These are phyloP conservation scores for Stevia rebaudiana DNA, from an alignment of 140 eudicot species.

Conservation along the genomic window DNA sequence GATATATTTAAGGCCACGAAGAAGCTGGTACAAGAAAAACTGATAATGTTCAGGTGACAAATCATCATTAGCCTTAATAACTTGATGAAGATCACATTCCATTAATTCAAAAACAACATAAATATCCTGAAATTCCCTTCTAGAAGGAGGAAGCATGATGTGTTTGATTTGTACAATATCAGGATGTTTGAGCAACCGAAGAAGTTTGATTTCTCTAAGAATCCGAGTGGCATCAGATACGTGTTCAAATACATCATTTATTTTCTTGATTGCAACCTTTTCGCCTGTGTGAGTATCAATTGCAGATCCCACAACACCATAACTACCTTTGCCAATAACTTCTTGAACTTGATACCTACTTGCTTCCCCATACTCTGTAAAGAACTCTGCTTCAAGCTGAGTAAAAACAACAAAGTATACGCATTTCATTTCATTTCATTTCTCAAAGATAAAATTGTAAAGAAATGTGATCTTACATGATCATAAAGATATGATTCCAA, in stretches of 20 bases:
- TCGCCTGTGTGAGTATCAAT: constrained; percentile 77
- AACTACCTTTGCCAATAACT: constrained; percentile 87
- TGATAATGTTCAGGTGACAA: constrained; percentile 79
- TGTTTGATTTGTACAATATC: constrained; percentile 84
- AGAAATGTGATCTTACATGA: not conserved
- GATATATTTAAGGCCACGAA: constrained; percentile 75
- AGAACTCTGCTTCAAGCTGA: constrained; percentile 76
- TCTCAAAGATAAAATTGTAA: not conserved
- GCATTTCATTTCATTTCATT: not conserved
- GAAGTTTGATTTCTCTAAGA: constrained; percentile 91
- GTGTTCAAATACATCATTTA: constrained; percentile 84
- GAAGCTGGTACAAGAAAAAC: constrained; percentile 82
- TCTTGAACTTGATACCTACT: constrained; percentile 80
- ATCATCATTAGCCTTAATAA: constrained; percentile 85
- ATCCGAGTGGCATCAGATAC: constrained; percentile 93
- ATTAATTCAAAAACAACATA: constrained; percentile 80
- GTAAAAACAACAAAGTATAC: not conserved
- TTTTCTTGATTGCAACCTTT: constrained; percentile 82
- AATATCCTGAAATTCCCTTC: constrained; percentile 80
- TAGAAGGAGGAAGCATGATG: constrained; percentile 86
- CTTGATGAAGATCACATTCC: constrained; percentile 94
- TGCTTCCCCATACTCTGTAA: constrained; percentile 89
- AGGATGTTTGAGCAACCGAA: constrained; percentile 80
- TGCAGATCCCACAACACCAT: constrained; percentile 91
- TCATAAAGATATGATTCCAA: not conserved